phyloP scores from a whole-genome alignment of 106 monocot genomes.

The Dendrobium chrysotoxum region DNA sequence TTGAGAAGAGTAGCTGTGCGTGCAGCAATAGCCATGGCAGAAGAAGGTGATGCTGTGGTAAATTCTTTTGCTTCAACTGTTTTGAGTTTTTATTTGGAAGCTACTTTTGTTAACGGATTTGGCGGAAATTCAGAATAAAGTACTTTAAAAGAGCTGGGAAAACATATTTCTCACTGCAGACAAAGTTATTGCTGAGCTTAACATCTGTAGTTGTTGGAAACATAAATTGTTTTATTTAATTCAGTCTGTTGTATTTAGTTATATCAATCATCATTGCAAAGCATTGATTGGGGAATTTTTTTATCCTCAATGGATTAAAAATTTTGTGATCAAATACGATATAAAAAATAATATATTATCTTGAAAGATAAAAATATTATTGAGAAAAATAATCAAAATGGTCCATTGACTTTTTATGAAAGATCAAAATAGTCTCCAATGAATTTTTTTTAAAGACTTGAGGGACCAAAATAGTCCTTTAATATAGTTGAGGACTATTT shows the following conservation, averaged over 20 bases:
- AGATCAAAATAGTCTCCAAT: too few relatives aligned
- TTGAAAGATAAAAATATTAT: too few relatives aligned
- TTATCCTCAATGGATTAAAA: too few relatives aligned
- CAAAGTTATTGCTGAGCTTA: neutral
- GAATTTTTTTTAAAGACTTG: too few relatives aligned
- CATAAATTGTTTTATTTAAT: neutral
- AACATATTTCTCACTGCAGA: neutral
- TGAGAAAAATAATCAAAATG: too few relatives aligned
- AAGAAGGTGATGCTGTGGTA: conserved; percentile 18
- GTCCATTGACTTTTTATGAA: too few relatives aligned
- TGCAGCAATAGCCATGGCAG: conserved; percentile 20
- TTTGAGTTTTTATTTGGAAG: neutral
- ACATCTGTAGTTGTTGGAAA: neutral
- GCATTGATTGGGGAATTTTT: neutral
- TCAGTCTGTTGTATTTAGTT: too few relatives aligned
- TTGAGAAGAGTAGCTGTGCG: conserved; percentile 16
- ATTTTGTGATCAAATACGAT: neutral
- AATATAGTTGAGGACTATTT: too few relatives aligned
- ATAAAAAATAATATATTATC: too few relatives aligned
- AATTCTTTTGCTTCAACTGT: neutral
- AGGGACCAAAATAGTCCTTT: too few relatives aligned
- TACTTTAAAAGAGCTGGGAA: neutral
- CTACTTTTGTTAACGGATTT: neutral
- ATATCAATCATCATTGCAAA: neutral
- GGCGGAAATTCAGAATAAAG: neutral